phyloP scores from a whole-genome alignment of 805 yeast species.

The Saturnispora silvae region DNA sequence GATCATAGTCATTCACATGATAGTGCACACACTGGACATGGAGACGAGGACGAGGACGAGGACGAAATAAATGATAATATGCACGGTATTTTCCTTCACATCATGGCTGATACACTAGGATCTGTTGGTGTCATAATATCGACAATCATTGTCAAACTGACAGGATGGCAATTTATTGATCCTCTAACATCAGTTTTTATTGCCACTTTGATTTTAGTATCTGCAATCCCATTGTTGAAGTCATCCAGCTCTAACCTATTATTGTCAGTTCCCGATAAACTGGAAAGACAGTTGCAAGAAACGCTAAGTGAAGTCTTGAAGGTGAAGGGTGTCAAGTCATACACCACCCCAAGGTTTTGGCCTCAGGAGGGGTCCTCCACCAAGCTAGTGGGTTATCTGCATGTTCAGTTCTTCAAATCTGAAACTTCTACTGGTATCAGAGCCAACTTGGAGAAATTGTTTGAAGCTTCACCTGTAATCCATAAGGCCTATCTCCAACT shows the following conservation, averaged over 20 bases:
- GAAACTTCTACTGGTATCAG: constrained; percentile 22
- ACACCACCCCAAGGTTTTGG: constrained; percentile 91
- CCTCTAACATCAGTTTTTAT: constrained; percentile 87
- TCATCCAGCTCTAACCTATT: constrained; percentile 71
- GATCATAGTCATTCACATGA: neutral
- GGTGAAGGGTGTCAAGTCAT: constrained; percentile 73
- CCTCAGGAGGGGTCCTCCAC: constrained; percentile 34
- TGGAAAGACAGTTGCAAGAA: constrained; percentile 53
- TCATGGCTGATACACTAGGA: constrained; percentile 91
- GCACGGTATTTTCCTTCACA: constrained; percentile 90
- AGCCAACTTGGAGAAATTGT: constrained; percentile 21
- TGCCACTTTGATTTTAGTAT: constrained; percentile 65
- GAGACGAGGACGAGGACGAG: constrained; percentile 8
- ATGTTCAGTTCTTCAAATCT: constrained; percentile 52
- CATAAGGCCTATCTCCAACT: constrained; percentile 23
- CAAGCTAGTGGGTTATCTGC: constrained; percentile 65
- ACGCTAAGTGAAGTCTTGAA: constrained; percentile 57
- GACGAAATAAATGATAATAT: constrained; percentile 60
- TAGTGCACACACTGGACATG: neutral
- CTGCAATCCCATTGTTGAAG: constrained; percentile 75
- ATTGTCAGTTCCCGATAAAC: constrained; percentile 40
- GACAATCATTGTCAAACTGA: constrained; percentile 59
- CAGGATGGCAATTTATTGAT: constrained; percentile 72
- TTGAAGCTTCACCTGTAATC: constrained; percentile 16
- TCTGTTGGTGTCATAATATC: constrained; percentile 95